phyloP scores from a whole-genome alignment of 331 rosid species.

The Stylosanthes scabra region DNA sequence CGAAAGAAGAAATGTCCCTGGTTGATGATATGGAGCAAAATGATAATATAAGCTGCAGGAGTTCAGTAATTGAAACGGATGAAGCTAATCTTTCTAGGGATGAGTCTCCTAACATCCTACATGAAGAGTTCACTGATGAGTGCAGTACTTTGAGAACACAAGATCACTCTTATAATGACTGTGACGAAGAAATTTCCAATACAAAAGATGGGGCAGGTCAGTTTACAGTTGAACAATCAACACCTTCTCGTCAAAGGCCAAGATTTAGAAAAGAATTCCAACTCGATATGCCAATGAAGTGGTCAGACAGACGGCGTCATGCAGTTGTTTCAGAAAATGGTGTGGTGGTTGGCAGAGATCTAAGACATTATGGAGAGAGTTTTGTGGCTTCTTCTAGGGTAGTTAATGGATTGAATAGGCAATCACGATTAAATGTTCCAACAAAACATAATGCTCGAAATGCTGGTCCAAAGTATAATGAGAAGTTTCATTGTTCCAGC shows the following conservation, averaged over 20 bases:
- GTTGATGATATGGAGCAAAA: conserved; percentile 66
- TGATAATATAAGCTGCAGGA: conserved; percentile 50
- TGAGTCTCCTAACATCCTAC: conserved; percentile 60
- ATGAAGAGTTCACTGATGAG: conserved; percentile 60
- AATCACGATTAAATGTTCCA: conserved; percentile 56
- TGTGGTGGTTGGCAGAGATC: conserved; percentile 56
- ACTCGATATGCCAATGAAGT: conserved; percentile 67
- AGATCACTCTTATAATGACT: conserved; percentile 52
- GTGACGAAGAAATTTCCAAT: conserved; percentile 55
- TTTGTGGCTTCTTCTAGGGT: conserved; percentile 65
- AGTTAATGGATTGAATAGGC: conserved; percentile 69
- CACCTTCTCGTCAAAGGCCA: conserved; percentile 58
- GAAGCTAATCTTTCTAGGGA: conserved; percentile 55
- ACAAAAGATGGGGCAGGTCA: conserved; percentile 61
- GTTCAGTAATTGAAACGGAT: conserved; percentile 61
- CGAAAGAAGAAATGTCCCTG: conserved; percentile 57
- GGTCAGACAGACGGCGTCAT: conserved; percentile 73
- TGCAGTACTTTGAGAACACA: conserved; percentile 48
- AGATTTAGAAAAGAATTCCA: conserved; percentile 72
- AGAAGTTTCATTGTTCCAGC: conserved; percentile 66
- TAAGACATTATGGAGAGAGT: conserved; percentile 67
- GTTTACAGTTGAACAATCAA: conserved; percentile 66
- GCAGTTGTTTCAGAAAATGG: conserved; percentile 69
- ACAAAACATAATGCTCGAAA: conserved; percentile 71
- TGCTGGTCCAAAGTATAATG: conserved; percentile 68